Conservation (phyloP, 352 stramenopile genomes). For the Pythium sp. region DNA sequence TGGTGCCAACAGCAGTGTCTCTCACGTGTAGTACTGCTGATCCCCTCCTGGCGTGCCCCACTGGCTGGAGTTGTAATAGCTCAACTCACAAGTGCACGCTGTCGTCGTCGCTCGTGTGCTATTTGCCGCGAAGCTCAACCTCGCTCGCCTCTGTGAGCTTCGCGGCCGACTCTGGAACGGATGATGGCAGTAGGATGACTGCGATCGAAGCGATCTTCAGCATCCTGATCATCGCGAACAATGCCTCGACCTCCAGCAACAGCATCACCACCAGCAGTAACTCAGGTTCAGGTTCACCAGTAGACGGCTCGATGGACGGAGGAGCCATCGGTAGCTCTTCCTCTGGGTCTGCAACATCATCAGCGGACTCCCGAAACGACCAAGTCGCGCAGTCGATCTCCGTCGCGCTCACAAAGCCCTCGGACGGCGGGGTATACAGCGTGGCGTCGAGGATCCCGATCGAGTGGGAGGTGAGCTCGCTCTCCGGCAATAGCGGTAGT, state of each 20-base stretch:
- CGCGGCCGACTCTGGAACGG: slow-evolving; percentile 10
- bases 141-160: slow-evolving; percentile 19
- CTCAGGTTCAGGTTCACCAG: background rate
- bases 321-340: background rate
- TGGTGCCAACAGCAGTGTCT: slow-evolving; percentile 11
- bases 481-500: slow-evolving; percentile 17
- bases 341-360: background rate
- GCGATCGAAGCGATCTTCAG: slow-evolving; percentile 37
- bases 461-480: slow-evolving; percentile 34
- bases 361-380: background rate
- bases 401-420: slow-evolving; percentile 38
- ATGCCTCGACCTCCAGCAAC: slow-evolving; percentile 3
- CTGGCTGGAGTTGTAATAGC: slow-evolving; percentile 31
- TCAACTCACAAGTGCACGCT: slow-evolving; percentile 23
- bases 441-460: slow-evolving; percentile 39
- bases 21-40: slow-evolving; percentile 1
- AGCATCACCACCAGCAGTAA: background rate
- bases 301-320: background rate
- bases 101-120: slow-evolving; percentile 35
- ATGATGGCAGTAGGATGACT: slow-evolving; percentile 18
- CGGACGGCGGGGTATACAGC: slow-evolving; percentile 39
- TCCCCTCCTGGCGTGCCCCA: slow-evolving; percentile 20
- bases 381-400: slow-evolving; percentile 15
- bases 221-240: slow-evolving; percentile 29
- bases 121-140: slow-evolving; percentile 17